Conservation (phyloP, 2,329 filamentous ascomycete species). For the Pezicula neosporulosa region DNA sequence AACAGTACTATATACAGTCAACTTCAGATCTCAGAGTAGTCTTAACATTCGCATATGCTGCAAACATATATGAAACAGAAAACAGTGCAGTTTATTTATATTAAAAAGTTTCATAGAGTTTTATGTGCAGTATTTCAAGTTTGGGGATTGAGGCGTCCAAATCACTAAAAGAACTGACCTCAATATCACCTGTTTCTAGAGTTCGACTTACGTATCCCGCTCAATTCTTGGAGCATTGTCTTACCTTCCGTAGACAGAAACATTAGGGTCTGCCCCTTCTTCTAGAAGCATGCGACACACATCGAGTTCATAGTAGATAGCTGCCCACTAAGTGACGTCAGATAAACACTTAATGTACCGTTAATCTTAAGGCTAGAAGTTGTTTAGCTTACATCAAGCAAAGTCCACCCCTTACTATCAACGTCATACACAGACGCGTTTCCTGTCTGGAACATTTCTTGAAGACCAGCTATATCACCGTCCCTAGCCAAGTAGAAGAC, state of each 20-base stretch:
- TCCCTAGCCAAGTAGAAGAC: neutral
- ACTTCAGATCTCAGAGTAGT: too few species aligned
- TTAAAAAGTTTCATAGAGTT: too few species aligned
- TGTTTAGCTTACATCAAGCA: neutral
- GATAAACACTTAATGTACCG: neutral
- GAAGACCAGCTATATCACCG: neutral
- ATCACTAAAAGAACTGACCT: too few species aligned
- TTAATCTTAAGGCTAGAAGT: neutral
- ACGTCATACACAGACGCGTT: neutral
- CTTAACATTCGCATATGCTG: too few species aligned
- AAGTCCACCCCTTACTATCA: neutral
- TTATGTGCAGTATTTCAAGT: too few species aligned
- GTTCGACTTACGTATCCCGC: neutral
- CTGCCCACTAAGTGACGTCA: neutral
- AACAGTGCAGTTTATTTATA: too few species aligned
- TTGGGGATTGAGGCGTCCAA: too few species aligned
- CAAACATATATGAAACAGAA: too few species aligned
- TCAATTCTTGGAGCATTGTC: neutral
- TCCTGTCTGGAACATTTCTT: neutral
- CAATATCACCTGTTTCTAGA: neutral
- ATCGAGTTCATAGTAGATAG: neutral
- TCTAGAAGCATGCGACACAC: neutral
- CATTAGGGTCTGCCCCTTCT: neutral
- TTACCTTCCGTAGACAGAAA: neutral
- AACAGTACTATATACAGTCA: too few species aligned